Base-by-base conservation (phyloP, 2,329 filamentous ascomycete genomes). In the Esteya vermicola region DNA sequence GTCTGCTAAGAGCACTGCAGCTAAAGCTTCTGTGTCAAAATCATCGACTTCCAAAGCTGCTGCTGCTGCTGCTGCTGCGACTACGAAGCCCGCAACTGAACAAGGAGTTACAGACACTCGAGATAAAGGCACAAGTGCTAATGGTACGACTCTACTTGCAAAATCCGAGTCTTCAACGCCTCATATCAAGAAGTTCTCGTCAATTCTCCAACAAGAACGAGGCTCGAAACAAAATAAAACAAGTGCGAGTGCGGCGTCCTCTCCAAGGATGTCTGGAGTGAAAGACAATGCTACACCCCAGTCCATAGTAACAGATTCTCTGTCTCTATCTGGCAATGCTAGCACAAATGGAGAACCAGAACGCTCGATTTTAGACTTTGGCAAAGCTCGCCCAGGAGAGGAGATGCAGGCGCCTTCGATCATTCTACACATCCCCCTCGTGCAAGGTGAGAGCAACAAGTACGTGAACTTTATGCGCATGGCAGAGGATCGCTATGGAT, bases 391-490 rank as follows among this genome's bases (percentile, higher is more conserved):
- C 38, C 70, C 70, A 3, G 74, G 73, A 23, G 69, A 75, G 36
- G 75, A 81, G 47, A 57, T 64, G 3, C 58, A 65, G 42, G 74
- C 72, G 3, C 86, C 78, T 31, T 93, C 77, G 5, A 94, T 98
- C 46, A 73, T 93, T 39, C 70, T 98, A 16, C 78, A 82, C 41
- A 79, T 98, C 42, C 77, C 83, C 0, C 70, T 98, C 30, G 27
- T 45, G 13, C 74, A 80, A 6, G 84, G 85, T 31, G 78, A 84
- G 50, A 81, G 75, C 27, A 94, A 94, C 57, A 85, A 89, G 49
- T 89, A 93, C 45, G 77, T 98, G 61, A 96, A 96, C 57, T 95
- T 96, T 48, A 88, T 89, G 52, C 84, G 85, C 33, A 70, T 96
- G 59, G 91, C 93, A 10, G 85, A 94, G 59, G 86, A 93, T 47